Percentiles rank a stretch among this genome's conserved stretches.
Conservation (phyloP, 805 yeast species). For the Pichia manshurica region DNA sequence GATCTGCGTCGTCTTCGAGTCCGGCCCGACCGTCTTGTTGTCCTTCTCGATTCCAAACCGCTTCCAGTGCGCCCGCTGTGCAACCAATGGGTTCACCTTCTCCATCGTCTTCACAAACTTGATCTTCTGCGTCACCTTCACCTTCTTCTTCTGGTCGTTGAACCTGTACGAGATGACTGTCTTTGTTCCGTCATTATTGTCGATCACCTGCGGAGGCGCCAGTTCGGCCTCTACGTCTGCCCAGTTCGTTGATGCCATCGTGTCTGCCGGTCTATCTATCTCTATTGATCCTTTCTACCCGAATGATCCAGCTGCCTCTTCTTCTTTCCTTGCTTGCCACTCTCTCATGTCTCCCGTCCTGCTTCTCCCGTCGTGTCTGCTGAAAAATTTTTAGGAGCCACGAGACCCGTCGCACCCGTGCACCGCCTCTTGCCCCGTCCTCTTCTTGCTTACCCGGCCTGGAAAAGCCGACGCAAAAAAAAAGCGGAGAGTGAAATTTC, state of each 20-base stretch:
- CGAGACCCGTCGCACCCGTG: no score
- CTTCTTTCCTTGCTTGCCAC: no score
- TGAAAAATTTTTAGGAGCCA: no score
- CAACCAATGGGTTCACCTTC: slow-evolving; percentile 77
- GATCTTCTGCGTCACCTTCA: slow-evolving; percentile 81
- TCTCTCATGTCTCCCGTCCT: no score
- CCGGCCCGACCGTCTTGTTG: slow-evolving; percentile 75
- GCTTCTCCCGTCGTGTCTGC: no score
- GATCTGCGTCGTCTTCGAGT: slow-evolving; percentile 77
- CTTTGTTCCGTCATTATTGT: slow-evolving; percentile 83
- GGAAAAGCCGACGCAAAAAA: not conserved
- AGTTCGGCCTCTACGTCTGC: slow-evolving; percentile 67
- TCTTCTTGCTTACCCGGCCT: no score
- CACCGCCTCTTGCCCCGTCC: no score
- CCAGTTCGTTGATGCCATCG: slow-evolving; percentile 39
- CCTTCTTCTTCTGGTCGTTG: slow-evolving; percentile 75
- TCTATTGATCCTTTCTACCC: no score
- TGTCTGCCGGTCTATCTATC: no score
- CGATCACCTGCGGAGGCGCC: slow-evolving; percentile 66
- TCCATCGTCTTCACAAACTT: slow-evolving; percentile 72
- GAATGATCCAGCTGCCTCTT: no score
- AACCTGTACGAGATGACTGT: slow-evolving; percentile 74
- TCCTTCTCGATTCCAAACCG: slow-evolving; percentile 79
- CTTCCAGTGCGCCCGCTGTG: slow-evolving; percentile 81
- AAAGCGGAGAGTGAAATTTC: not conserved